Evolutionary conservation across 2,329 filamentous ascomycete genomes (phyloP), one percentile per base, ranked within the genome.

Genomic region (Teratosphaeria nubilosa): DNA sequence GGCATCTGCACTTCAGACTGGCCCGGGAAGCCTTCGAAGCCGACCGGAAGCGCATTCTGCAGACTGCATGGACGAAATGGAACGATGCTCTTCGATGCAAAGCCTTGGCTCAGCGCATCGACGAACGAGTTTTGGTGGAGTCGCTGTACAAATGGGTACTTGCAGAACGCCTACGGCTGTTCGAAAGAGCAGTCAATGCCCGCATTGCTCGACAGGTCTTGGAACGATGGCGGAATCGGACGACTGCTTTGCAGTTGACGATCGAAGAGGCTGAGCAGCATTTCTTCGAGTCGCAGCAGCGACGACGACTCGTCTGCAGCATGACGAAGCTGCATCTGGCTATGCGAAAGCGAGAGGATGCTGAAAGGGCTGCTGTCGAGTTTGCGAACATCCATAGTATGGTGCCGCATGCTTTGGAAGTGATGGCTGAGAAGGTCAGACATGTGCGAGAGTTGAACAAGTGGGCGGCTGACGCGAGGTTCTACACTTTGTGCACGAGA

Each of bases 61-160:
- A 77, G 54, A 83, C 82, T 66, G 75, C 80, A 3, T 84, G 81
- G 75, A 84, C 78, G 1, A 73, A 74, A 11, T 87, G 84, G 85
- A 86, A 86, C 62, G 81, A 86, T 64, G 73, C 74, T 16, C 74
- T 85, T 16, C 81, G 84, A 20, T 78, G 76, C 60, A 75, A 78
- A 63, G 77, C 78, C 16, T 69, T 86, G 1, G 72, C 71, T 54
- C 72, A 76, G 22, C 78, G 77, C 14, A 80, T 85, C 53, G 76
- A 85, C 61, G 78, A 82, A 61, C 78, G 83, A 3, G 63, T 85
- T 48, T 72, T 81, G 50, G 71, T 80, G 31, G 78, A 86, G 65
- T 70, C 75, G 6, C 73, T 86, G 60, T 85, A 84, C 68, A 83
- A 77, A 68, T 86, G 83, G 83, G 76, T 81, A n/a, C 65, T 86